Evolutionary conservation across 257 asterid genomes (phyloP), one percentile per base, ranked within the genome.

Genomic region (Coffea canephora): DNA sequence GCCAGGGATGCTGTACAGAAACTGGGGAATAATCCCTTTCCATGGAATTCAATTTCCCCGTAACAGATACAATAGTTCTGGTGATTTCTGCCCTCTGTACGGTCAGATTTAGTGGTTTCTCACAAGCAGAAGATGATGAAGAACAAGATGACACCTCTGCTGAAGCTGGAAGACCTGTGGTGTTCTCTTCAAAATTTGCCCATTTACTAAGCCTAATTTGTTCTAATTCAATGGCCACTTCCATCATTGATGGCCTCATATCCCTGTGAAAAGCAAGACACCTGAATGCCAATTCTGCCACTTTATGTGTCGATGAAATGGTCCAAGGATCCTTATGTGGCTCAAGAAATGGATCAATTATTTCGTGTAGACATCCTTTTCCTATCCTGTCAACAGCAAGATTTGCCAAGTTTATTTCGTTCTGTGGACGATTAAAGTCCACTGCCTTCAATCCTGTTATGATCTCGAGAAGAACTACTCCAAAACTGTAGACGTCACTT

Each of bases 221-320:
- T 55, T 92, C 97, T 84, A 92, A 52, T 71, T 92, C 95, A 23
- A 83, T 75, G 25, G 95, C 93, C 39, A 92, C 91, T 81, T 92
- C 97, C 91, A 87, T 88, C 93, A 92, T 92, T 2, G 91, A 78
- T 0, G 97, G 97, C 85, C 97, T 90, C 93, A 89, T 88, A 36
- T 92, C 97, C 76, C 90, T 85, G 48, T 92, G 90, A 52, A 88
- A 92, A 0, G 95, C 91, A 31, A 92, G 93, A 64, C 97, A 92
- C 59, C 95, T 81, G 68, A 92, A 92, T 10, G 95, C 95, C 89
- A 92, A 70, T 82, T 92, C 95, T 0, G 92, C 92, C 66, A 86
- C 93, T 82, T 85, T 90, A 11, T 89, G 87, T 16, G 90, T 45
- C 0, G 95, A 87, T 10, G 84, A 69, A 72, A 65, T 68, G 0